Base-by-base conservation (phyloP, 345 rosid genomes). In the Arabis hirsuta region DNA sequence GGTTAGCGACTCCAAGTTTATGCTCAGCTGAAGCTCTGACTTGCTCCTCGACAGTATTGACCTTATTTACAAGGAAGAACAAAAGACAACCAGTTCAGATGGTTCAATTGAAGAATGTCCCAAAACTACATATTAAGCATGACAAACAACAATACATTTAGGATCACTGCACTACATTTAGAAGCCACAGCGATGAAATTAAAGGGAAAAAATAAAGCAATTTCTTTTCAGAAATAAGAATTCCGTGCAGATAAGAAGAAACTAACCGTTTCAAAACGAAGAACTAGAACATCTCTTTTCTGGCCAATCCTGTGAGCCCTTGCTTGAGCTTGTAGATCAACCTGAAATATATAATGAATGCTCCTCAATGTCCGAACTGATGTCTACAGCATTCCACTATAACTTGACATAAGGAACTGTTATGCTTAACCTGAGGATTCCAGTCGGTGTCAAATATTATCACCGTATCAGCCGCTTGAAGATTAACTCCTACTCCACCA, bases 231-330 rank as follows among this genome's bases (percentile, higher is more conserved):
- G 52, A 24, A 31, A 31, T 56, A 31, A 31, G 7, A 16, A 4
- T 45, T 41, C 54, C 51, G 45, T 29, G 36, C 51, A 68, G 52
- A 68, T 8, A 55, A 55, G 29, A 39, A 46, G 9, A 29, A 56
- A 65, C 87, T 73, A 74, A 92, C 98, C 9, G 98, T 92, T 82
- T 92, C 98, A 76, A 92, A 92, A 66, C 98, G 85, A 79, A 92
- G 92, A 63, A 92, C 98, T 68, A 92, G 91, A 51, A 92, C 98
- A n/a, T 92, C 98, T 87, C 90, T 88, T 81, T 92, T 92, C 85
- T 92, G 98, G 73, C 98, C 98, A 76, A 92, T 82, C 83, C 98
- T 87, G 70, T 92, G 98, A 45, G 98, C 98, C 81, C 98, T 90
- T 55, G 96, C 98, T 74, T 92, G 96, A 42, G 98, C 98, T 88